These are phyloP conservation scores for Populus euphratica DNA, from an alignment of 345 rosid genomes.

Conservation along the genomic window DNA sequence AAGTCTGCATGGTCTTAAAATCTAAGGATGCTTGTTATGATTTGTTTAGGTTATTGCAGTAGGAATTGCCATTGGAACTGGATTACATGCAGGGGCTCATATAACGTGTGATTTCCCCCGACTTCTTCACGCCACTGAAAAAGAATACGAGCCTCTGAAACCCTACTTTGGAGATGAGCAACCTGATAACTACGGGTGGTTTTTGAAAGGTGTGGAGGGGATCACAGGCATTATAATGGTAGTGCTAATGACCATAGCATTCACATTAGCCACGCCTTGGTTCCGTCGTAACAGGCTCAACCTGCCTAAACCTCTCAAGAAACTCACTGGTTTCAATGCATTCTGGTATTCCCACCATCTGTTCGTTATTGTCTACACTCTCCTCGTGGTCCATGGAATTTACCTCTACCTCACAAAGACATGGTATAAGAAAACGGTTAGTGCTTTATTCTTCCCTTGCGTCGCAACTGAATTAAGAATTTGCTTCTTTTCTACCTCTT, in stretches of 20 bases:
- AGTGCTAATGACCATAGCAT: constrained; percentile 72
- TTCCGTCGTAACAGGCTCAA: constrained; percentile 73
- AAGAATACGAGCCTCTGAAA: constrained; percentile 52
- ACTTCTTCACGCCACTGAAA: constrained; percentile 53
- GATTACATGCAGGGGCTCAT: constrained; percentile 69
- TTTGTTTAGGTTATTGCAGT: constrained; percentile 48
- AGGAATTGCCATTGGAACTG: constrained; percentile 57
- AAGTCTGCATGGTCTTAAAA: neutral
- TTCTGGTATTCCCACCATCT: constrained; percentile 91
- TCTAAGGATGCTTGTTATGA: neutral
- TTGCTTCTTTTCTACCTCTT: neutral
- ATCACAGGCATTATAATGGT: constrained; percentile 72
- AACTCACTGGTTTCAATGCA: constrained; percentile 82
- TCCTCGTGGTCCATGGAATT: constrained; percentile 75
- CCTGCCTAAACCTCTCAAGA: constrained; percentile 60
- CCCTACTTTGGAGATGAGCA: constrained; percentile 56
- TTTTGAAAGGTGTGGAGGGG: constrained; percentile 75
- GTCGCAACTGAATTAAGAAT: neutral
- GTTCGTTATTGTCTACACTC: constrained; percentile 70
- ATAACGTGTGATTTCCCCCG: constrained; percentile 79
- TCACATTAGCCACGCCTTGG: constrained; percentile 85
- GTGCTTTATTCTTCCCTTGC: neutral
- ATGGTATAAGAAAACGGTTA: constrained; percentile 84
- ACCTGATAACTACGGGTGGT: constrained; percentile 70
- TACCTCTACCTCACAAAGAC: constrained; percentile 61